These are phyloP conservation scores for Corchorus olitorius DNA, from an alignment of 345 rosid genomes.

Conservation along the genomic window DNA sequence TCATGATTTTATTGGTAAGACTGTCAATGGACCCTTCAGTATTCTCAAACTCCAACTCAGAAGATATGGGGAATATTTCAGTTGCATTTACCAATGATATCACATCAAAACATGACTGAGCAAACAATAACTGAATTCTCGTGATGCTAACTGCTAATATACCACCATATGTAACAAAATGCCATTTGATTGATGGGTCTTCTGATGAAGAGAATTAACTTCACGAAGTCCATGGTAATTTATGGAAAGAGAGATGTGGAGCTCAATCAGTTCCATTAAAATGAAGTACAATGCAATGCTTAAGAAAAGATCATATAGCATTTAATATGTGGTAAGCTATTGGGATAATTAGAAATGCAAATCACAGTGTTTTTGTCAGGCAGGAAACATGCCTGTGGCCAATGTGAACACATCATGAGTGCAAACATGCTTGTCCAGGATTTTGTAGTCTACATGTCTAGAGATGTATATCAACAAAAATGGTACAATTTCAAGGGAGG, in stretches of 20 bases:
- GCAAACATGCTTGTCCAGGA: background rate
- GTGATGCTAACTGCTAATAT: background rate
- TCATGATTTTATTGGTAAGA: background rate
- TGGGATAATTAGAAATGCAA: background rate
- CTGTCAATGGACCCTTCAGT: background rate
- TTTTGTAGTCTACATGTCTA: constrained; percentile 5
- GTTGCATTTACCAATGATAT: background rate
- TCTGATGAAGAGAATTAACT: background rate
- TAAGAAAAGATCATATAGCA: background rate
- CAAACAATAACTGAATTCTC: background rate
- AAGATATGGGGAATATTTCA: background rate
- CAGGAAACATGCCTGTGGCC: background rate
- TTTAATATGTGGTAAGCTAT: background rate
- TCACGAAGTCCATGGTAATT: background rate
- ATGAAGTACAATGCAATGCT: background rate
- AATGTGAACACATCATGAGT: background rate
- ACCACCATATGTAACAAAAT: background rate
- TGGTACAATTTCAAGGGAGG: constrained; percentile 25
- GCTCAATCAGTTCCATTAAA: background rate
- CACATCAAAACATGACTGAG: background rate
- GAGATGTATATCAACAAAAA: background rate
- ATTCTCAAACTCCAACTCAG: background rate
- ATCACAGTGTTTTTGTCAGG: background rate
- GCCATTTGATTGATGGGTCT: background rate
- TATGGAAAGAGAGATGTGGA: background rate